Base-by-base conservation (phyloP, 192 early-diverging fungal species). In the Martensiomyces pterosporus region DNA sequence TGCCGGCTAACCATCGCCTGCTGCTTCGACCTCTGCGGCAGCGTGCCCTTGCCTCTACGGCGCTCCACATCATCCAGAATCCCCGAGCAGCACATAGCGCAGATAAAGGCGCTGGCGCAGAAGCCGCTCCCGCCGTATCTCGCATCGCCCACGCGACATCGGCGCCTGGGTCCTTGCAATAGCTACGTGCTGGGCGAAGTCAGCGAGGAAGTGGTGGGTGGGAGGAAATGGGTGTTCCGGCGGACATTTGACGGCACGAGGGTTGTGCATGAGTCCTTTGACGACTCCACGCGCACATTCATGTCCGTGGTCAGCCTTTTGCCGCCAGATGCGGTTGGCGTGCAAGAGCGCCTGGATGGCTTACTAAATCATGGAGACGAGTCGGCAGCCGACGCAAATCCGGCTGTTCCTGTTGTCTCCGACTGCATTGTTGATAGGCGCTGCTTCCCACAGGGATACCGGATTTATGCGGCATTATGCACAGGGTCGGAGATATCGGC, bases 21-120 rank as follows among this genome's bases (percentile, higher is more conserved):
- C 51, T 62, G 63, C 39, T 21, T 62, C 3, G 70, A 74, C 19
- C 25, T 67, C 22, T 50, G 41, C 18, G 70, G 70, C 16, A 43
- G 40, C n/a, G 24, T 74, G 57, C 70, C 70, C 27, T 47, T 74
- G 48, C 33, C 59, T 3, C 23, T 74, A 23, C 70, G 70, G 6
- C 64, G 70, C 17, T 26, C 64, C 14, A 32, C 35, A 37, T 66
- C 70, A 2, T 58, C 55, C 14, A 35, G 50, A 3, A 32, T 59
- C 1, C 64, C 70, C 2, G 51, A 47, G 15, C 35, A 38, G 23
- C 59, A 59, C 9, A 17, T 67, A 17, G 49, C 45, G 1, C 43
- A 33, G 43, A 23, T 74, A 6, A 29, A 43, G n/a, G 39, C 26
- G 25, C 42, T 38, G 24, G 35, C 21, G 16, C 3, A 24, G 2